phyloP scores from a whole-genome alignment of 2,329 filamentous ascomycete species.

The Stagonosporopsis rhizophila region DNA sequence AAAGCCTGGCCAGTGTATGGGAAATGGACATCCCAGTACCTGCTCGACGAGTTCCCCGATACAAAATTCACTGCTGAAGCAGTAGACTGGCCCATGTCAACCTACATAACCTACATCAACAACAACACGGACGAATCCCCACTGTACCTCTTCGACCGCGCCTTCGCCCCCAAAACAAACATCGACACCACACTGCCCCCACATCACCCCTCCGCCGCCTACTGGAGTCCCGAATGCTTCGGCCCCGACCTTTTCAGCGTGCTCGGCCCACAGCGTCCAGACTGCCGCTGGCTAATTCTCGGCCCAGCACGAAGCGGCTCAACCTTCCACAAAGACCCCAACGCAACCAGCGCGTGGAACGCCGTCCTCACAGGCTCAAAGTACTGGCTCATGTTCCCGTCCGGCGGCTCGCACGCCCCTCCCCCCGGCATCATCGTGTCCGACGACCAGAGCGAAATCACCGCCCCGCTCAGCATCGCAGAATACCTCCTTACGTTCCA shows the following conservation, averaged over 20 bases:
- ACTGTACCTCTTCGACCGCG: conserved; percentile 88
- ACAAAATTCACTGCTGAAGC: conserved; percentile 86
- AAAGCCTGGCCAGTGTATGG: conserved; percentile 80
- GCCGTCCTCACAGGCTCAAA: conserved; percentile 88
- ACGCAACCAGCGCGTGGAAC: conserved; percentile 87
- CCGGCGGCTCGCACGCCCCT: conserved; percentile 64
- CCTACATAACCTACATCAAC: conserved; percentile 82
- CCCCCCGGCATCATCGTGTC: conserved; percentile 93
- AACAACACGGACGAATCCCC: conserved; percentile 85
- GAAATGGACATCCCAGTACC: conserved; percentile 73
- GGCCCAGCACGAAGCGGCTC: conserved; percentile 87
- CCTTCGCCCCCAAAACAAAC: conserved; percentile 85
- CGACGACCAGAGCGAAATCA: conserved; percentile 89
- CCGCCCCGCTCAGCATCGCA: conserved; percentile 91
- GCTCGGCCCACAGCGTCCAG: conserved; percentile 78
- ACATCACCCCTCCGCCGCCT: conserved; percentile 67
- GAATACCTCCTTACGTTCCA: conserved; percentile 95
- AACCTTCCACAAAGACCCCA: conserved; percentile 88
- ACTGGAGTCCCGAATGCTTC: conserved; percentile 85
- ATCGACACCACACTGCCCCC: conserved; percentile 53
- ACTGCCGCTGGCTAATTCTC: conserved; percentile 91
- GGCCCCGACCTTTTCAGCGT: conserved; percentile 85
- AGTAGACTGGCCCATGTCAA: conserved; percentile 87
- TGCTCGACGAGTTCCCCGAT: conserved; percentile 69
- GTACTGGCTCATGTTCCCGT: conserved; percentile 99